A percentile compares a stretch with the other conserved stretches of the same genome.
phyloP scores from a whole-genome alignment of 2,329 filamentous ascomycete genomes.

The Sclerotinia nivalis region DNA sequence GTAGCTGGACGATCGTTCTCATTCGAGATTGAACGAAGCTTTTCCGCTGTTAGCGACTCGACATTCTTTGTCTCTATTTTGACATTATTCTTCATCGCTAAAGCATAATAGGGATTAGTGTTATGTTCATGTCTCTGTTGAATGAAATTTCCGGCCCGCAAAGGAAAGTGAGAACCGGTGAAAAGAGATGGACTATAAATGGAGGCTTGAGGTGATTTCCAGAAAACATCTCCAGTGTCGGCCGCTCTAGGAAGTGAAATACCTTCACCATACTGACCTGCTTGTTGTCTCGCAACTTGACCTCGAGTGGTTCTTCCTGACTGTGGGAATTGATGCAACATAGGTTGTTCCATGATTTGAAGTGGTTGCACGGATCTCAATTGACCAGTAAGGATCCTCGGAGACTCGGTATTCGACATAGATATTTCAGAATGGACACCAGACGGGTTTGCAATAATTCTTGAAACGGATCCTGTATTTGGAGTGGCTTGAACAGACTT shows the following conservation, averaged over 20 bases:
- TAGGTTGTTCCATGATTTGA: slow-evolving; percentile 5
- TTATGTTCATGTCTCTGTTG: slow-evolving; percentile 16
- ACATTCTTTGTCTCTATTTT: slow-evolving; percentile 4
- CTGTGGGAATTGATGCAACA: slow-evolving; percentile 15
- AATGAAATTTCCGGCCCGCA: slow-evolving; percentile 8
- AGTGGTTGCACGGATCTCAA: slow-evolving; percentile 1
- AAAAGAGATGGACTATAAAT: slow-evolving; percentile 29
- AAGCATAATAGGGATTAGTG: slow-evolving; percentile 25
- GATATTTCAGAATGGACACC: background rate
- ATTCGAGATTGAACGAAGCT: background rate
- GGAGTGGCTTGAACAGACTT: slow-evolving; percentile 9
- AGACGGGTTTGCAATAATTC: slow-evolving; percentile 7
- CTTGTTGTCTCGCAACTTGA: slow-evolving; percentile 37
- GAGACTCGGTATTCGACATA: slow-evolving; percentile 3
- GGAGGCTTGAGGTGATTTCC: slow-evolving; percentile 22
- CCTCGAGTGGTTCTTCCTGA: slow-evolving; percentile 34
- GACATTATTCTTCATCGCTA: slow-evolving; percentile 29
- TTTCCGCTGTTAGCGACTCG: background rate
- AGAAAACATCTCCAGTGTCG: slow-evolving; percentile 14
- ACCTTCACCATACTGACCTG: slow-evolving; percentile 39
- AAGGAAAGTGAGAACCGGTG: slow-evolving; percentile 16
- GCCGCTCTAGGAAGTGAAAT: slow-evolving; percentile 24
- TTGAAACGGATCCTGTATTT: background rate
- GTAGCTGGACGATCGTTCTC: background rate
- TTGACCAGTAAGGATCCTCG: slow-evolving; percentile 6